These are phyloP conservation scores for Cucurbitaria berberidis DNA, from an alignment of 2,329 filamentous ascomycete genomes.

Conservation along the genomic window DNA sequence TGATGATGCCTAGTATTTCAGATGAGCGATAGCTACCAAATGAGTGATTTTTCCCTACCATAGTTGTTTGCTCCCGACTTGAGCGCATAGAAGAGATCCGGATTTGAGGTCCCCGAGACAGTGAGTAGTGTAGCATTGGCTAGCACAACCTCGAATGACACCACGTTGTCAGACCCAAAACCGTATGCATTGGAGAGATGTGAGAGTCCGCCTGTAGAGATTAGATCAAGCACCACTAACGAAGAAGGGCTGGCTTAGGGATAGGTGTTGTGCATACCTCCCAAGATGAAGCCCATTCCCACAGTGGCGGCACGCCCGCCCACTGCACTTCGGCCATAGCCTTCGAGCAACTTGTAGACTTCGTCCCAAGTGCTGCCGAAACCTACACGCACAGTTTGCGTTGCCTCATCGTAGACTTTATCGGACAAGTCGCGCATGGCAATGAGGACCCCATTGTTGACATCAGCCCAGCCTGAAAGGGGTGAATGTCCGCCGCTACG, in stretches of 20 bases:
- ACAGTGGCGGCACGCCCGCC: conserved; percentile 14
- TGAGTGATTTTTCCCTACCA: background rate
- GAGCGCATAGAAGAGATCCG: conserved; percentile 35
- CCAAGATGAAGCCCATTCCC: conserved; percentile 32
- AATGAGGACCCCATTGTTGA: conserved; percentile 8
- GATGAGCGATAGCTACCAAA: background rate
- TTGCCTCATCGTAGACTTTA: background rate
- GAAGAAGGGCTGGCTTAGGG: background rate
- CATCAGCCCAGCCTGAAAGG: conserved; percentile 7
- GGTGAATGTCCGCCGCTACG: conserved; percentile 48
- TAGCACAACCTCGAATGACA: conserved; percentile 41
- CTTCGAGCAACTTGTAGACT: conserved; percentile 2
- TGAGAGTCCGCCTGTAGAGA: conserved; percentile 39
- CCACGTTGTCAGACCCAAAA: conserved; percentile 51
- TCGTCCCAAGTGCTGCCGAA: conserved; percentile 17
- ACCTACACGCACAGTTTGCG: conserved; percentile 8
- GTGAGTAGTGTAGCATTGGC: conserved; percentile 29
- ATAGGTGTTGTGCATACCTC: background rate
- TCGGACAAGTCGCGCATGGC: conserved; percentile 4
- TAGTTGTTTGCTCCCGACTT: conserved; percentile 32
- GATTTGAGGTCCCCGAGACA: background rate
- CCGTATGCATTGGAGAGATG: conserved; percentile 52
- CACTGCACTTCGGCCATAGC: background rate
- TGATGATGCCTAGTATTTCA: conserved; percentile 14
- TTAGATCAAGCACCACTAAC: background rate